Evolutionary conservation across 768 basidiomycete genomes (phyloP).

Genomic region (Trametes cubensis): DNA sequence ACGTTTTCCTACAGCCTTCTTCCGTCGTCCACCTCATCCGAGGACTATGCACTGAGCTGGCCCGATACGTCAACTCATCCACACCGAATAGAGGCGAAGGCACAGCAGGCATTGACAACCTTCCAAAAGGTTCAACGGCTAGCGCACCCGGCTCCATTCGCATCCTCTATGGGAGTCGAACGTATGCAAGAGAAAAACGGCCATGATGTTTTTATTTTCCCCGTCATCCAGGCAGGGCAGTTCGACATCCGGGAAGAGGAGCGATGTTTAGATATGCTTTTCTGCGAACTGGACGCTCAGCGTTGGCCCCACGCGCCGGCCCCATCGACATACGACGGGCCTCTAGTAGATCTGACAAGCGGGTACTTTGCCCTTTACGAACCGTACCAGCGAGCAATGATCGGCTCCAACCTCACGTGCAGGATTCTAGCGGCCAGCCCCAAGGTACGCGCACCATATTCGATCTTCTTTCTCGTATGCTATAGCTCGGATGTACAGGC

Average conservation of each 20-base stretch:
- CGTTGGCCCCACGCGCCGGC: slow-evolving; percentile 1
- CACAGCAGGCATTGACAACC: slow-evolving; percentile 52
- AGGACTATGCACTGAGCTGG: slow-evolving; percentile 66
- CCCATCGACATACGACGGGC: slow-evolving; percentile 33
- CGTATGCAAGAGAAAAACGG: slow-evolving; percentile 7
- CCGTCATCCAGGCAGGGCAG: slow-evolving; percentile 88
- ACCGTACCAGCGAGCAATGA: slow-evolving; percentile 73
- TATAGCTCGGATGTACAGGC: slow-evolving; percentile 53
- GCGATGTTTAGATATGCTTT: slow-evolving; percentile 55
- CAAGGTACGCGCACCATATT: slow-evolving; percentile 54
- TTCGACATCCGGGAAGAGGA: slow-evolving; percentile 89
- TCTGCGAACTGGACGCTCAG: slow-evolving; percentile 46
- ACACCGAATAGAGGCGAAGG: slow-evolving; percentile 65
- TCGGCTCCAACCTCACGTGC: slow-evolving; percentile 60
- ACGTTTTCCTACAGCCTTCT: slow-evolving; percentile 70
- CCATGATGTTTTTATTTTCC: slow-evolving; percentile 64
- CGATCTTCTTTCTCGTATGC: neutral
- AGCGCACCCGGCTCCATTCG: slow-evolving; percentile 14
- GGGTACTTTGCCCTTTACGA: slow-evolving; percentile 92
- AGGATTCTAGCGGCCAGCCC: slow-evolving; percentile 86
- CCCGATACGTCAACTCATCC: slow-evolving; percentile 65
- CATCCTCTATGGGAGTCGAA: slow-evolving; percentile 7
- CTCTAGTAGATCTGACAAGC: slow-evolving; percentile 82
- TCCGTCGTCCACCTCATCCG: slow-evolving; percentile 30
- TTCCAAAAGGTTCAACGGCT: slow-evolving; percentile 56